A percentile compares a stretch with the other conserved stretches of the same genome.
Conservation (phyloP, 352 stramenopile genomes). For the Phytopythium aichiense region DNA sequence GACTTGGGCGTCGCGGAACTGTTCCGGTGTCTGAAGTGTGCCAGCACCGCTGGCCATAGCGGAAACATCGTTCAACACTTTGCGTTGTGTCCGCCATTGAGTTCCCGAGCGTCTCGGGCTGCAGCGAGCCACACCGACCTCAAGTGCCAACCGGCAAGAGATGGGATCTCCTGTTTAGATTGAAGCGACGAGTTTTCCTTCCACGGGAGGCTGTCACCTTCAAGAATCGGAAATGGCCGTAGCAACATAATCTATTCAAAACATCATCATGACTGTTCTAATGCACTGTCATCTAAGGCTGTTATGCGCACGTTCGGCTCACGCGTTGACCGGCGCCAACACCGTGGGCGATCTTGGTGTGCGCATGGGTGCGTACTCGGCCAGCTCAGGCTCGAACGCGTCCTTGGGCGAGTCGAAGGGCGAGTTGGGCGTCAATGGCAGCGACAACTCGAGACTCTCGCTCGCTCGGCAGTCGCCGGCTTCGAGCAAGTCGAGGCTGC, state of each 20-base stretch:
- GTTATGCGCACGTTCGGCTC: background rate
- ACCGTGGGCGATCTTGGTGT: background rate
- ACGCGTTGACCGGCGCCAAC: background rate
- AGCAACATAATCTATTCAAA: background rate
- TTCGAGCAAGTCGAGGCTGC: background rate
- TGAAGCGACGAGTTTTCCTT: too few relatives aligned
- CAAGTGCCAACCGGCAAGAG: too few relatives aligned
- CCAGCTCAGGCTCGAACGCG: background rate
- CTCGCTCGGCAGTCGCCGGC: background rate
- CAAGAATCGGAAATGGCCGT: background rate
- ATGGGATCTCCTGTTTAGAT: too few relatives aligned
- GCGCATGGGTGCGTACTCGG: slow-evolving; percentile 2
- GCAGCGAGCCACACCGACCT: too few relatives aligned
- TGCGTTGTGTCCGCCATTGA: too few relatives aligned
- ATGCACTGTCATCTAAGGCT: background rate
- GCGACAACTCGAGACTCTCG: slow-evolving; percentile 2
- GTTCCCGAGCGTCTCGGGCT: too few relatives aligned
- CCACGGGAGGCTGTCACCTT: background rate
- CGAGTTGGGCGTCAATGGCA: background rate
- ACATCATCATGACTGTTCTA: background rate
- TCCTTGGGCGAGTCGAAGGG: slow-evolving; percentile 3
- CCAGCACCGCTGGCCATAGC: too few relatives aligned
- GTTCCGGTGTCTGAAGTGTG: too few relatives aligned
- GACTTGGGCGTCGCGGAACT: too few relatives aligned
- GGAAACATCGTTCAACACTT: too few relatives aligned